Percentiles rank a stretch among this genome's conserved stretches.
phyloP scores from a whole-genome alignment of 164 flowering plant species.

The Sedum album region DNA sequence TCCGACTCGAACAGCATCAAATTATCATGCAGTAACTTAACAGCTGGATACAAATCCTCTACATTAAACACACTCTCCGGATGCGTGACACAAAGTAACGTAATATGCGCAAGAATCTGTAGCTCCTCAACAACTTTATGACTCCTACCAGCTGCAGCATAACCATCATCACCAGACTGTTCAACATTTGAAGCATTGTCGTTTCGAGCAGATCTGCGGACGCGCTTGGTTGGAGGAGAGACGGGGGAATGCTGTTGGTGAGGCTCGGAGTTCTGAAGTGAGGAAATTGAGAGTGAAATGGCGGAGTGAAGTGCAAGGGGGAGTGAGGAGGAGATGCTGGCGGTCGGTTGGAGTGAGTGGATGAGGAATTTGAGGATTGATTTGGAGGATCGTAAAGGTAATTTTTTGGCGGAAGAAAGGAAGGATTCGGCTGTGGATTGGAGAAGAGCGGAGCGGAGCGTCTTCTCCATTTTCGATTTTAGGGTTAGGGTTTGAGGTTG shows the following conservation, averaged over 20 bases:
- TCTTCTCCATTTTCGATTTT: constrained; percentile 53
- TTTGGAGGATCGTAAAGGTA: constrained; percentile 38
- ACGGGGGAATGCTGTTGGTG: constrained; percentile 23
- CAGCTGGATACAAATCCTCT: constrained; percentile 42
- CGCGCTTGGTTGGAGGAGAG: constrained; percentile 63
- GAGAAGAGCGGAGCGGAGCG: constrained; percentile 59
- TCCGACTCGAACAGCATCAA: constrained; percentile 60
- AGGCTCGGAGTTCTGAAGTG: constrained; percentile 30
- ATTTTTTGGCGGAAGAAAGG: constrained; percentile 40
- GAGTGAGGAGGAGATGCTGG: constrained; percentile 41
- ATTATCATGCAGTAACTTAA: constrained; percentile 54
- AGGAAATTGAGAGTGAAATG: constrained; percentile 39
- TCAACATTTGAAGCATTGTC: constrained; percentile 10
- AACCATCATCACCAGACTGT: background rate
- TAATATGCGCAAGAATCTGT: constrained; percentile 35
- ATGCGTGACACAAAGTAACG: constrained; percentile 44
- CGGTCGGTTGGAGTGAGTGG: constrained; percentile 34
- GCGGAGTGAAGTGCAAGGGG: constrained; percentile 48
- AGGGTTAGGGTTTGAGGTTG: background rate
- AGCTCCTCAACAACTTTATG: constrained; percentile 26
- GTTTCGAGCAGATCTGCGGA: constrained; percentile 44
- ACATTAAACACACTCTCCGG: constrained; percentile 40
- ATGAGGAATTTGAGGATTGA: constrained; percentile 60
- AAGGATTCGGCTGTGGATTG: constrained; percentile 56
- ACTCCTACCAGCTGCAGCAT: background rate